Percentiles rank a stretch among this genome's conserved stretches.
phyloP scores from a whole-genome alignment of 768 basidiomycete species.

The Tricholoma furcatifolium region DNA sequence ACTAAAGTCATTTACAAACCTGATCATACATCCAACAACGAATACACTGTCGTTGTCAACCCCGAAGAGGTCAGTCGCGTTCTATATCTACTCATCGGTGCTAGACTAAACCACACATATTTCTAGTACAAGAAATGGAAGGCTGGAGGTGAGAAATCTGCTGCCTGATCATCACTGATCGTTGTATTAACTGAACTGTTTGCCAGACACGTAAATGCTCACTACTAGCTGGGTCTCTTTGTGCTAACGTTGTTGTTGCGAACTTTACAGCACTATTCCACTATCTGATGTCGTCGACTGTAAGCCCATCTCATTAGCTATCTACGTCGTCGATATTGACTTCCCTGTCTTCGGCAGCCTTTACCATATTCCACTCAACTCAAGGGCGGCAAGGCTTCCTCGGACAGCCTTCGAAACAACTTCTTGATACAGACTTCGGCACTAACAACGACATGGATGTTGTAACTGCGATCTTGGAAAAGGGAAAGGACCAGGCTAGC shows the following conservation, averaged over 20 bases:
- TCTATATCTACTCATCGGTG: conserved; percentile 3
- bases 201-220: conserved; percentile 63
- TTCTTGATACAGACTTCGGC: conserved; percentile 73
- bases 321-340: background rate
- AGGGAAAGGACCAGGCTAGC: conserved; percentile 56
- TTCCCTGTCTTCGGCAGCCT: conserved; percentile 43
- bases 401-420: conserved; percentile 75
- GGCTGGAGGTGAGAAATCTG: conserved; percentile 58
- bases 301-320: conserved; percentile 32
- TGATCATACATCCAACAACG: conserved; percentile 66
- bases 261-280: conserved; percentile 55
- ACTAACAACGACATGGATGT: conserved; percentile 66
- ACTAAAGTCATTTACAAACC: conserved; percentile 83
- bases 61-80: conserved; percentile 50
- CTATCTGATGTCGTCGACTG: conserved; percentile 81
- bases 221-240: background rate
- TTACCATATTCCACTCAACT: conserved; percentile 63
- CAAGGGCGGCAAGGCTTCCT: conserved; percentile 82
- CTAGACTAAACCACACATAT: conserved; percentile 10
- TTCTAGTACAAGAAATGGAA: conserved; percentile 76
- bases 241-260: conserved; percentile 12
- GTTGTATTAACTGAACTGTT: conserved; percentile 17
- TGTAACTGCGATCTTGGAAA: conserved; percentile 54
- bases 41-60: conserved; percentile 71
- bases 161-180: conserved; percentile 16